These are phyloP conservation scores for Entomortierella chlamydospora DNA, from an alignment of 192 early-diverging fungal genomes.

Conservation along the genomic window DNA sequence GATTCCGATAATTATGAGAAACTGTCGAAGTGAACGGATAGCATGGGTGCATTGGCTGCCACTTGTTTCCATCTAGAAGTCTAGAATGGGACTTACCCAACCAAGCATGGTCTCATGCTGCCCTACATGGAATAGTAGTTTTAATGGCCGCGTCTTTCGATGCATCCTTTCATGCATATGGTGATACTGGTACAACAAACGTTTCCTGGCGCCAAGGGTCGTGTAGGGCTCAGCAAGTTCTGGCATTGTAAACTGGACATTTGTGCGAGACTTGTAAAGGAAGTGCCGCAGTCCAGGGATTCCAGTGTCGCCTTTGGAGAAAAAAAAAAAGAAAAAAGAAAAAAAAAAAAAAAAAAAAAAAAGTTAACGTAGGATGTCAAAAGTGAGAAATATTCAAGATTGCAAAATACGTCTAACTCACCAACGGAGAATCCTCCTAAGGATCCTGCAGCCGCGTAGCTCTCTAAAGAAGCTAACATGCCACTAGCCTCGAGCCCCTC, in stretches of 20 bases:
- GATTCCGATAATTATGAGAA: not conserved
- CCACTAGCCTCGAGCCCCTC: constrained; percentile 57
- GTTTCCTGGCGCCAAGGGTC: constrained; percentile 58
- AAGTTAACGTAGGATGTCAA: too few species aligned
- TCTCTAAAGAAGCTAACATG: constrained; percentile 32
- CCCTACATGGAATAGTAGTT: constrained; percentile 64
- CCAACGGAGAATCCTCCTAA: constrained; percentile 51
- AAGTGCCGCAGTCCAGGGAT: constrained; percentile 80
- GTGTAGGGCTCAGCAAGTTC: constrained; percentile 70
- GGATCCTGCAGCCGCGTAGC: constrained; percentile 32
- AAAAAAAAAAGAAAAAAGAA: too few species aligned
- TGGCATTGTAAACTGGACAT: constrained; percentile 77
- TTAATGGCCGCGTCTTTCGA: constrained; percentile 61
- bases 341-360: too few species aligned
- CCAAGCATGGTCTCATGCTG: constrained; percentile 68
- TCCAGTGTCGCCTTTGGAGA: constrained; percentile 71
- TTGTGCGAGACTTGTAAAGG: constrained; percentile 70
- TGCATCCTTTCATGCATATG: constrained; percentile 68
- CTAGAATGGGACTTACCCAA: constrained; percentile 61
- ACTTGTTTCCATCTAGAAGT: not conserved
- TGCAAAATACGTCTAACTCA: too few species aligned
- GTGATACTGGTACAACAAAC: constrained; percentile 53
- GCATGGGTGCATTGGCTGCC: not conserved
- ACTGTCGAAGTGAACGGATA: not conserved
- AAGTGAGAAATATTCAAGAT: too few species aligned